Evolutionary conservation across 306 rosid species (phyloP), one percentile per base, ranked within the genome.

Genomic region (Corylus americana): DNA sequence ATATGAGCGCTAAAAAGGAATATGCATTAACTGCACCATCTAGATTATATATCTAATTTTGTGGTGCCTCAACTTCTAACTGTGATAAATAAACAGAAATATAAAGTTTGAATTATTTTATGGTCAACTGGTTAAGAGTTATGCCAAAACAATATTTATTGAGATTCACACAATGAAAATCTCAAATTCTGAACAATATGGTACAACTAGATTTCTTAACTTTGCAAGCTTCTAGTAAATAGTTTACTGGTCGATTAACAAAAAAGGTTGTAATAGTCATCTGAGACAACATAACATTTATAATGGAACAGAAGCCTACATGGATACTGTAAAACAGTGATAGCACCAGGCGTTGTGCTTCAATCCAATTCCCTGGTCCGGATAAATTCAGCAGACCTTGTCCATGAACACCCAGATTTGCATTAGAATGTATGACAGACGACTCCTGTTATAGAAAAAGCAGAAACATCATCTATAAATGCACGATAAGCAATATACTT

Each of bases 321-420:
- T 96, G 92, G 85, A 96, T 89, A 83, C 96, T 90, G 72, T 91
- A 96, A 86, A 96, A 96, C 61, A 96, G 87, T 55, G 99, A 91
- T 54, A 96, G 81, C 82, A 96, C 99, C 91, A 96, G 86, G 55
- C 97, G 96, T 58, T 96, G 99, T 49, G 98, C 98, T 87, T 96
- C 94, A 83, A 96, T 96, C 92, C 89, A 85, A 85, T 96, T 96
- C 79, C 98, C 99, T 35, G 90, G 93, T 37, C 99, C 99, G 42
- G 99, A 90, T 68, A 96, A 85, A 88, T 96, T 93, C 84, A 96
- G 92, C 58, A 93, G 85, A 84, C 98, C 99, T 91, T 96, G 99
- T 53, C 99, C 99, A 82, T 81, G 97, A 81, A 96, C 98, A 88
- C 97, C 99, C 81, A 96, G 91, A 87, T 96, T 96, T 81, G 99